A percentile compares a stretch with the other conserved stretches of the same genome.
These are phyloP conservation scores for Paramecium pentaurelia DNA, from an alignment of 73 alveolate species.

Conservation along the genomic window DNA sequence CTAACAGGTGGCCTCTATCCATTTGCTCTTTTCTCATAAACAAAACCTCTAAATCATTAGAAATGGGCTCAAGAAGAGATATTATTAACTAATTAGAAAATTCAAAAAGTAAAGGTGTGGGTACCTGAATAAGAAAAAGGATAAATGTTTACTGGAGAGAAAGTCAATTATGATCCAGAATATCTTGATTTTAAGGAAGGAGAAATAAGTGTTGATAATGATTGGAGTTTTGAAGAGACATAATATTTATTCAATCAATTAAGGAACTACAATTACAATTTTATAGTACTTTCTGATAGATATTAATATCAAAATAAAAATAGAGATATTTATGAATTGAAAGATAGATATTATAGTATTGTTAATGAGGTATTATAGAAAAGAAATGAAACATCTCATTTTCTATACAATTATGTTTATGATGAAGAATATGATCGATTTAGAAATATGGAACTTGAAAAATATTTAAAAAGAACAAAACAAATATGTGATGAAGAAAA, in stretches of 20 bases:
- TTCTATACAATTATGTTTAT: slow-evolving; percentile 47
- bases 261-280: slow-evolving; percentile 7
- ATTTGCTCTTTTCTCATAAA: neutral
- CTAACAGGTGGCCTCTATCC: slow-evolving; percentile 54
- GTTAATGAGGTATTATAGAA: neutral
- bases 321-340: slow-evolving; percentile 41
- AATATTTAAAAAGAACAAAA: slow-evolving; percentile 46
- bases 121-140: slow-evolving; percentile 40
- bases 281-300: slow-evolving; percentile 46
- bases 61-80: slow-evolving; percentile 42
- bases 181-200: slow-evolving; percentile 20
- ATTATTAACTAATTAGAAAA: neutral
- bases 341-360: slow-evolving; percentile 48
- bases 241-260: slow-evolving; percentile 19
- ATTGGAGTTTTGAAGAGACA: slow-evolving; percentile 54
- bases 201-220: neutral
- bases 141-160: slow-evolving; percentile 7
- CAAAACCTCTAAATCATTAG: neutral
- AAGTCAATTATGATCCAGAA: slow-evolving; percentile 29
- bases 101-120: slow-evolving; percentile 6
- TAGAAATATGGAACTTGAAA: slow-evolving; percentile 47
- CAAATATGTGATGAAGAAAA: slow-evolving; percentile 39
- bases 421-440: slow-evolving; percentile 55
- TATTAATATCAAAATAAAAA: neutral
- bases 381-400: neutral